These are phyloP conservation scores for Eucalyptus viminalis DNA, from an alignment of 345 rosid genomes.

Conservation along the genomic window DNA sequence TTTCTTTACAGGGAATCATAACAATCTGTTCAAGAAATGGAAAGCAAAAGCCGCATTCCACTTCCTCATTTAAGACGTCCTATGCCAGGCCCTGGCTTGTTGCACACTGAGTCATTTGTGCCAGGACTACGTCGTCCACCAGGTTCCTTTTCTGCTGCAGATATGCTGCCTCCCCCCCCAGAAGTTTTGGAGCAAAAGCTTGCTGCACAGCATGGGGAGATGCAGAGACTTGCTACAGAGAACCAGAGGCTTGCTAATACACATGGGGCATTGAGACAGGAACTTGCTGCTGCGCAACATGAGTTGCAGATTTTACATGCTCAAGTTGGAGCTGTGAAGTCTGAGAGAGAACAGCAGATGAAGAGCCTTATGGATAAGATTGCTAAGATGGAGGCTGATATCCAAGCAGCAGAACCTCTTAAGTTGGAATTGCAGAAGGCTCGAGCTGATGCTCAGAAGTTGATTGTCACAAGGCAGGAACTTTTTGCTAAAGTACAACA, in stretches of 20 bases:
- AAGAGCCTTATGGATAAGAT: conserved; percentile 57
- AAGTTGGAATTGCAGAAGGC: conserved; percentile 69
- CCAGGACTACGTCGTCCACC: conserved; percentile 36
- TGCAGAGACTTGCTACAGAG: conserved; percentile 82
- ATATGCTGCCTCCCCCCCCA: conserved; percentile 74
- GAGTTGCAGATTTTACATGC: conserved; percentile 76
- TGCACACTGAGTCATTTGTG: conserved; percentile 47
- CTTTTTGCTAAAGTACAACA: conserved; percentile 69
- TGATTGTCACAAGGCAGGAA: conserved; percentile 68
- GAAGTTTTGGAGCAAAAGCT: conserved; percentile 86
- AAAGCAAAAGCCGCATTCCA: conserved; percentile 70
- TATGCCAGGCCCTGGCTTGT: conserved; percentile 44
- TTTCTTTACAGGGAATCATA: conserved; percentile 1
- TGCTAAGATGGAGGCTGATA: conserved; percentile 68
- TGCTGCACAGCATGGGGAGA: conserved; percentile 71
- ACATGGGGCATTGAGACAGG: conserved; percentile 69
- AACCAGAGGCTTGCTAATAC: conserved; percentile 83
- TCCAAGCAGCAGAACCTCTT: conserved; percentile 56
- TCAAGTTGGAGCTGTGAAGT: conserved; percentile 54
- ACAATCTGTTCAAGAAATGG: conserved; percentile 25
- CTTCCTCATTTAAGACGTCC: conserved; percentile 67
- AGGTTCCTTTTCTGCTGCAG: conserved; percentile 41
- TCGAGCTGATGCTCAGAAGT: conserved; percentile 55
- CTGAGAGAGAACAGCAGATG: conserved; percentile 78
- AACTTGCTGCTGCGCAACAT: conserved; percentile 83